Evolutionary conservation across 2,329 filamentous ascomycete species (phyloP).

Genomic region (Trichophyton verrucosum): DNA sequence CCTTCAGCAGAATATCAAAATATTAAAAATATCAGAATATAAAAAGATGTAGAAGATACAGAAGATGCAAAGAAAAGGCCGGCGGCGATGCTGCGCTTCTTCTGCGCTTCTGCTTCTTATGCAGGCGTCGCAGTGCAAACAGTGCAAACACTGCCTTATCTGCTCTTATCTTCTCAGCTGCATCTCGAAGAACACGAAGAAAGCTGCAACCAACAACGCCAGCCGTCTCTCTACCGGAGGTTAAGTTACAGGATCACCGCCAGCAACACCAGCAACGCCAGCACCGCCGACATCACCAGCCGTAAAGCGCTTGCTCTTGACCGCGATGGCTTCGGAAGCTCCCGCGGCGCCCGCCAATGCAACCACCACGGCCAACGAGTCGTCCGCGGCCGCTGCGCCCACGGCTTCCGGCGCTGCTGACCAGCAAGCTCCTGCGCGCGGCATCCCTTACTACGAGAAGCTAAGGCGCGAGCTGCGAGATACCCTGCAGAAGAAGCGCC

Average conservation of each 20-base stretch:
- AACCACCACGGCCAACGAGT: conserved; percentile 9
- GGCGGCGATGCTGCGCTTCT: too few species aligned
- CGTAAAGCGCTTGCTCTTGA: neutral
- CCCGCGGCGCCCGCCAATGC: conserved; percentile 9
- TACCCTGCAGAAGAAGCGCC: conserved; percentile 52
- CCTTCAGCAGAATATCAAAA: too few species aligned
- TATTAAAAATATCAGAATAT: too few species aligned
- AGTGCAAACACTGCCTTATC: too few species aligned
- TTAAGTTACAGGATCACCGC: neutral
- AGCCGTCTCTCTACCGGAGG: too few species aligned
- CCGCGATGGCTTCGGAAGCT: neutral
- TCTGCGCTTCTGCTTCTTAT: too few species aligned
- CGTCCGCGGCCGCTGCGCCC: neutral
- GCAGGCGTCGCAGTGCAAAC: too few species aligned
- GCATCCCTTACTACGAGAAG: conserved; percentile 59
- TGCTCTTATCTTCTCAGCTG: too few species aligned
- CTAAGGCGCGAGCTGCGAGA: conserved; percentile 55
- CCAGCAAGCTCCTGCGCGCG: conserved; percentile 24
- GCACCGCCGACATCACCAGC: neutral
- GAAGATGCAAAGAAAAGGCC: too few species aligned
- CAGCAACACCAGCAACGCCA: neutral
- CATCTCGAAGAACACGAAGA: too few species aligned
- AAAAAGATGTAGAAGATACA: too few species aligned
- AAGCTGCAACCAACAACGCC: too few species aligned
- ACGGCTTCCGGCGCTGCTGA: conserved; percentile 6